A percentile compares a stretch with the other conserved stretches of the same genome.
Conservation (phyloP, 352 stramenopile genomes). For the Aphanomyces cochlioides region DNA sequence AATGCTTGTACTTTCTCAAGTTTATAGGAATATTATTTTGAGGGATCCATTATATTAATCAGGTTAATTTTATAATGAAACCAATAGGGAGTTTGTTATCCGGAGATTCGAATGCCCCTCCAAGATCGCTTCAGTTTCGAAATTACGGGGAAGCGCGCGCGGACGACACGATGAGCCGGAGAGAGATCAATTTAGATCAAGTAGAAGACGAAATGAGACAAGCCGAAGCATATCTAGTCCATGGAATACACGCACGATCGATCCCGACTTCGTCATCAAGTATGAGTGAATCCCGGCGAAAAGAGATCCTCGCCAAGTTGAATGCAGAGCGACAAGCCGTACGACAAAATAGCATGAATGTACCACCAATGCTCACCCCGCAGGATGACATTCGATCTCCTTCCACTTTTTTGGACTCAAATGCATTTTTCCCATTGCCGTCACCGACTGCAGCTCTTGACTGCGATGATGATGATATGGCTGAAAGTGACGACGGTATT, state of each 20-base stretch:
- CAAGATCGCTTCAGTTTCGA: no score
- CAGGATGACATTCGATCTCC: not conserved
- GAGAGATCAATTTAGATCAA: constrained; percentile 44
- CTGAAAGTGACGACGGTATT: constrained; percentile 11
- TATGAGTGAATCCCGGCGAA: constrained; percentile 51
- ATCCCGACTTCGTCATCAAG: not conserved
- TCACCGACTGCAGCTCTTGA: not conserved
- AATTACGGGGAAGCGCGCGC: no score
- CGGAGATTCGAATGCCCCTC: no score
- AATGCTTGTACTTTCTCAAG: no score
- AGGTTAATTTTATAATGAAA: no score
- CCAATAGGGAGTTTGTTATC: no score
- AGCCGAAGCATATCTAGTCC: constrained; percentile 56
- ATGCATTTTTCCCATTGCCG: constrained; percentile 16
- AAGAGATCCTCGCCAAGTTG: constrained; percentile 64
- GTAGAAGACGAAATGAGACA: constrained; percentile 62
- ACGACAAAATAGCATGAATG: constrained; percentile 30
- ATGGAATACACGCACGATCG: not conserved
- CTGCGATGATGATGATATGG: not conserved
- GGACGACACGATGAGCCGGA: no score
- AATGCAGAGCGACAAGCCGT: constrained; percentile 50
- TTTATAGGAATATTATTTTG: no score
- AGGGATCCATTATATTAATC: no score
- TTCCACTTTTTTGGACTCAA: constrained; percentile 18
- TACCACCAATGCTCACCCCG: not conserved